These are phyloP conservation scores for Triticum aestivum DNA, from an alignment of 176 grass and related monocot species.

Conservation along the genomic window IWGSC_CS_RefSeq_v2.1 NC_057798.1:80120303-80120802, in stretches of 20 bases:
- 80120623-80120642: background rate
- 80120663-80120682: background rate
- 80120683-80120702: background rate
- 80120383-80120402: slow-evolving; percentile 9
- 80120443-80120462: slow-evolving; percentile 73
- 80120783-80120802: background rate
- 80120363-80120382: background rate
- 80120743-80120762: background rate
- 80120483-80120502: slow-evolving; percentile 88
- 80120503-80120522: slow-evolving; percentile 89
- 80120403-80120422: slow-evolving; percentile 45
- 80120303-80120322: slow-evolving; percentile 23
- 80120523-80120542: slow-evolving; percentile 92
- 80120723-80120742: background rate
- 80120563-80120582: slow-evolving; percentile 94
- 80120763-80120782: background rate
- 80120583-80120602: slow-evolving; percentile 69
- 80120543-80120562: slow-evolving; percentile 74
- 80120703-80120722: background rate
- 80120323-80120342: slow-evolving; percentile 8
- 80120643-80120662: background rate
- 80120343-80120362: background rate
- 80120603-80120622: background rate
- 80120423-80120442: slow-evolving; percentile 58
- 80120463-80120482: slow-evolving; percentile 92